Conservation (phyloP, 192 early-diverging fungal genomes). For the Obelidium mucronatum region DNA sequence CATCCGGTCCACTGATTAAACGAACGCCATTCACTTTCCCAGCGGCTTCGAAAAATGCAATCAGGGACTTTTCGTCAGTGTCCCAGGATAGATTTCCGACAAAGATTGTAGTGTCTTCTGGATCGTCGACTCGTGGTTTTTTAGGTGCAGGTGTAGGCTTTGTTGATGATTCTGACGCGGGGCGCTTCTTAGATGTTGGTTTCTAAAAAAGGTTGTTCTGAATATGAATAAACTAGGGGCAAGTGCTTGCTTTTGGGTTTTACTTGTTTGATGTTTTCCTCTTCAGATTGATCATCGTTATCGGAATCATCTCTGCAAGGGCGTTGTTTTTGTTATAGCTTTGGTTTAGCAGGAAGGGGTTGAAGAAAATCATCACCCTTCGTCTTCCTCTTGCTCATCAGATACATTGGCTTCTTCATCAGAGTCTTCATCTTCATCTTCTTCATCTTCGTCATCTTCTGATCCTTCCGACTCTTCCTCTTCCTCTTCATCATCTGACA, state of each 20-base stretch:
- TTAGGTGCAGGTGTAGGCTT: too few relatives aligned
- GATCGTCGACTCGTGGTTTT: constrained; percentile 11
- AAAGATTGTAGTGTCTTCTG: constrained; percentile 47
- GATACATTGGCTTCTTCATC: constrained; percentile 5
- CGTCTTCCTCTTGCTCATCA: neutral
- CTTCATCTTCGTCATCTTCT: neutral
- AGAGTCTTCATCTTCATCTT: constrained; percentile 10
- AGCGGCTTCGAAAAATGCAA: constrained; percentile 65
- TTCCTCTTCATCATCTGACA: constrained; percentile 13
- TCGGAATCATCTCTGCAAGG: too few relatives aligned
- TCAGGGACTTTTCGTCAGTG: constrained; percentile 69
- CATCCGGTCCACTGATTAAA: constrained; percentile 76
- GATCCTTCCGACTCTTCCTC: constrained; percentile 7
- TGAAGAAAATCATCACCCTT: too few relatives aligned
- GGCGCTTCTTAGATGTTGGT: constrained; percentile 43
- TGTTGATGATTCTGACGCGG: too few relatives aligned
- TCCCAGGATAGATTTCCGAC: constrained; percentile 81
- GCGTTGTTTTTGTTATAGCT: too few relatives aligned
- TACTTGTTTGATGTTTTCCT: constrained; percentile 54
- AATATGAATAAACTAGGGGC: too few relatives aligned
- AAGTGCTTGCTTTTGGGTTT: too few relatives aligned
- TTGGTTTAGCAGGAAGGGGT: constrained; percentile 2
- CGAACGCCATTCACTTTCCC: constrained; percentile 78
- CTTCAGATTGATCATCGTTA: constrained; percentile 11
- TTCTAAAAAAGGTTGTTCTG: too few relatives aligned